phyloP scores from a whole-genome alignment of 2,329 filamentous ascomycete species.

The Trichoderma guizhouense region DNA sequence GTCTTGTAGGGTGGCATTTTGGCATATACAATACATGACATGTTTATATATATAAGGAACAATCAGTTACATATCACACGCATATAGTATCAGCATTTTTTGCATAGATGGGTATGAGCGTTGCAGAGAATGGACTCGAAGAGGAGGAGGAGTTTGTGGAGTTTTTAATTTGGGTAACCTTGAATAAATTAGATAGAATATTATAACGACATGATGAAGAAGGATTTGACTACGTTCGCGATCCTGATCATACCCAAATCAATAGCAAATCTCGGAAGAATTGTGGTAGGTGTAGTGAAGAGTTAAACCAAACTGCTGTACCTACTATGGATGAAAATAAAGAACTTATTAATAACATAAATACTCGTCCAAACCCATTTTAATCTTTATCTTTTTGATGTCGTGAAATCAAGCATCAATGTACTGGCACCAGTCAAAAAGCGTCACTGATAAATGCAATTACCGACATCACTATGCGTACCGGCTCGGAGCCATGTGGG shows the following conservation, averaged over 20 bases:
- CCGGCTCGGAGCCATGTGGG: background rate
- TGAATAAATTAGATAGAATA: background rate
- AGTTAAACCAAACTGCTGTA: too few species aligned
- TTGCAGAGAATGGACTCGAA: background rate
- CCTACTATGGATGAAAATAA: too few species aligned
- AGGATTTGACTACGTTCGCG: background rate
- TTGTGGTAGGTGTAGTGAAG: too few species aligned
- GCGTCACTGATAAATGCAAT: background rate
- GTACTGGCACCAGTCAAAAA: background rate
- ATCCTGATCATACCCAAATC: background rate
- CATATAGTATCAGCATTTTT: background rate
- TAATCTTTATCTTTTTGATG: too few species aligned
- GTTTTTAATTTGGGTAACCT: too few species aligned
- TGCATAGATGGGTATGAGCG: background rate
- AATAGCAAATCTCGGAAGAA: background rate
- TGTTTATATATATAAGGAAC: background rate
- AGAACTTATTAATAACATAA: too few species aligned
- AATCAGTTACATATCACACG: background rate
- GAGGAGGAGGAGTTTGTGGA: background rate
- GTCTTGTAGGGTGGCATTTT: slow-evolving; percentile 40
- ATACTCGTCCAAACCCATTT: too few species aligned
- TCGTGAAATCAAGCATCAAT: too few species aligned
- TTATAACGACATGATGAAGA: background rate
- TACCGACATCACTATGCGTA: background rate
- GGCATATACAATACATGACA: background rate